Evolutionary conservation across 2,329 filamentous ascomycete species (phyloP).

Genomic region (Trichoderma simmonsii): DNA sequence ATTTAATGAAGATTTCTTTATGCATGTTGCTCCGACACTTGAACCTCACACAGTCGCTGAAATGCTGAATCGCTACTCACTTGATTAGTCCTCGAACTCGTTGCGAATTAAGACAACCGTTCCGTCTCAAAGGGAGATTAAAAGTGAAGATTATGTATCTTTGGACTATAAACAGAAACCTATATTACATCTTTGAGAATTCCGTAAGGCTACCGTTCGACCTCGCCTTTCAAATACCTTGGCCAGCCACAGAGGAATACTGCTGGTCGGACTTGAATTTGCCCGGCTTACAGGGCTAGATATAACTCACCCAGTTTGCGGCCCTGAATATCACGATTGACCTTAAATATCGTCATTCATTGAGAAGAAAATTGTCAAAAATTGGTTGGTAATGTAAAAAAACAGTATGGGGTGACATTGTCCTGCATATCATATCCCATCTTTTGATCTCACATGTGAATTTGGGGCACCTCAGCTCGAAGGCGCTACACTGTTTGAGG

Average conservation of each 20-base stretch:
- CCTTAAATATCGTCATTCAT: background rate
- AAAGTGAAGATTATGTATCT: background rate
- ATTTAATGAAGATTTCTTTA: background rate
- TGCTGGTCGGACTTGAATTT: background rate
- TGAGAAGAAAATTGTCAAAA: background rate
- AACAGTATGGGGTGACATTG: background rate
- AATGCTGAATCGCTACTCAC: background rate
- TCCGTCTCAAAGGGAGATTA: background rate
- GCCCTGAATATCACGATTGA: background rate
- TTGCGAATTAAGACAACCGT: background rate
- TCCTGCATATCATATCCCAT: background rate
- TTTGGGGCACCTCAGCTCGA: background rate
- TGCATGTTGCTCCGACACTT: background rate
- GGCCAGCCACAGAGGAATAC: background rate
- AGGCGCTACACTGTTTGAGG: background rate
- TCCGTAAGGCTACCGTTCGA: background rate
- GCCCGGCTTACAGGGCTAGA: background rate
- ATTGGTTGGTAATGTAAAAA: background rate
- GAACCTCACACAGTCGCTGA: background rate
- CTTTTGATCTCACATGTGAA: background rate
- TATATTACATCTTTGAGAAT: background rate
- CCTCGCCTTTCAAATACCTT: background rate
- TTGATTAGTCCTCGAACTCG: background rate
- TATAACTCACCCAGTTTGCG: background rate
- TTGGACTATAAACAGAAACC: background rate